A percentile compares a stretch with the other conserved stretches of the same genome.
Evolutionary conservation across 768 basidiomycete genomes (phyloP).

Genomic region (Lactarius sanguifluus): DNA sequence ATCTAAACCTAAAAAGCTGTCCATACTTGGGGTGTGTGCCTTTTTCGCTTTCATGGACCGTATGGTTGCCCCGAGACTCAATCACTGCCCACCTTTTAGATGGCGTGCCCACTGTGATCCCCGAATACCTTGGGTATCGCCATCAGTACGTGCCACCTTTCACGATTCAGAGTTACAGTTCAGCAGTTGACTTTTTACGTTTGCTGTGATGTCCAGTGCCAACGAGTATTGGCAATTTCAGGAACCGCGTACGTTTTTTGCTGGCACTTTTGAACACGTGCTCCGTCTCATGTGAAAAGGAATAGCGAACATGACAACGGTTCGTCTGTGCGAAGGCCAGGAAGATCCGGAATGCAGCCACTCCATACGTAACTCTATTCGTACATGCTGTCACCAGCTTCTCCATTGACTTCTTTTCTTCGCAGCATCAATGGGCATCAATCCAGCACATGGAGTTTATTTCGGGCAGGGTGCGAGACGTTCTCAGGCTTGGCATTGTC

Average conservation of each 20-base stretch:
- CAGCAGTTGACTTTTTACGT: neutral
- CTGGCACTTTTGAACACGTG: neutral
- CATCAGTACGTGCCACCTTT: constrained; percentile 40
- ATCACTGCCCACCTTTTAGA: constrained; percentile 35
- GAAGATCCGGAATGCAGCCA: constrained; percentile 52
- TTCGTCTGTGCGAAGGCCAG: constrained; percentile 43
- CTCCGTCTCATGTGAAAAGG: constrained; percentile 10
- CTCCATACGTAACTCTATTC: constrained; percentile 43
- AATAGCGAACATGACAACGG: constrained; percentile 36
- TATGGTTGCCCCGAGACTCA: neutral
- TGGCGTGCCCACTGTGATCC: constrained; percentile 53
- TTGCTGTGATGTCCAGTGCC: constrained; percentile 30
- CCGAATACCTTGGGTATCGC: constrained; percentile 45
- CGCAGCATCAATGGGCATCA: constrained; percentile 49
- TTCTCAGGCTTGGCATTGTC: neutral
- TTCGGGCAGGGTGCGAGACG: constrained; percentile 44
- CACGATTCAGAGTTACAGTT: neutral
- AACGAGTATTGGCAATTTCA: constrained; percentile 50
- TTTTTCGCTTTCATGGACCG: neutral
- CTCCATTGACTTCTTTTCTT: neutral
- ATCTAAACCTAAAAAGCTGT: constrained; percentile 36
- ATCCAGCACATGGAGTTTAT: constrained; percentile 47
- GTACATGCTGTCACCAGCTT: neutral
- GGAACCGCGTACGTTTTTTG: constrained; percentile 39
- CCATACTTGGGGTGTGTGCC: constrained; percentile 43